phyloP scores from a whole-genome alignment of 805 yeast genomes.

The Candida taoyuanica region DNA sequence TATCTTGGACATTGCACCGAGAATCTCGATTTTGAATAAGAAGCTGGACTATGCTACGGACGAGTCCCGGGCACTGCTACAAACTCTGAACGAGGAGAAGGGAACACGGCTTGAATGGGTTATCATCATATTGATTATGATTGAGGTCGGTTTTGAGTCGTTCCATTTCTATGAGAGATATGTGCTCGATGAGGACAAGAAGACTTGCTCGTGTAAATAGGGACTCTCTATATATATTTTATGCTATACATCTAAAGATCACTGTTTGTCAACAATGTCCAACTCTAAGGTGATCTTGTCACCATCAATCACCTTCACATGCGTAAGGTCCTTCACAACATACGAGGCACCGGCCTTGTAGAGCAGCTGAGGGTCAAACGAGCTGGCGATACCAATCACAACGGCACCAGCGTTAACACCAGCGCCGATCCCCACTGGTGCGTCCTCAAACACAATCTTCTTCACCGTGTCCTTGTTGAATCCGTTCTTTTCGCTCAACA shows the following conservation, averaged over 20 bases:
- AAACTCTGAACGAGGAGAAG: constrained; percentile 70
- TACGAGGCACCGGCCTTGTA: constrained; percentile 76
- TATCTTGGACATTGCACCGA: constrained; percentile 67
- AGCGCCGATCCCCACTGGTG: constrained; percentile 85
- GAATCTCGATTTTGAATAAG: constrained; percentile 75
- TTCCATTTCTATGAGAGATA: constrained; percentile 66
- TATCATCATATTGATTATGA: constrained; percentile 73
- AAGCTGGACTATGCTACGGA: constrained; percentile 90
- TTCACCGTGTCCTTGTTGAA: constrained; percentile 34
- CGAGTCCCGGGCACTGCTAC: constrained; percentile 72
- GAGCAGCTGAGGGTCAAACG: constrained; percentile 48
- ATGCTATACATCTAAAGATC: too few species aligned
- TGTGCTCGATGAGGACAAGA: constrained; percentile 12
- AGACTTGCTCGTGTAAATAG: too few species aligned
- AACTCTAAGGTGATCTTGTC: constrained; percentile 21
- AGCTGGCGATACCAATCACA: constrained; percentile 79
- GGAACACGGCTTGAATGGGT: constrained; percentile 83
- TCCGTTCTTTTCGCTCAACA: constrained; percentile 41
- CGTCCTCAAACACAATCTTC: constrained; percentile 78
- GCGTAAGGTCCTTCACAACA: constrained; percentile 65
- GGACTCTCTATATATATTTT: too few species aligned
- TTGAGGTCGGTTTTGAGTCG: constrained; percentile 80
- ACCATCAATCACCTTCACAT: constrained; percentile 25
- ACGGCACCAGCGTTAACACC: constrained; percentile 83
- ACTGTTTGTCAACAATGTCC: constrained; percentile 21